Evolutionary conservation across 129 eudicot genomes (phyloP).

Genomic region (Flaveria trinervia): DNA sequence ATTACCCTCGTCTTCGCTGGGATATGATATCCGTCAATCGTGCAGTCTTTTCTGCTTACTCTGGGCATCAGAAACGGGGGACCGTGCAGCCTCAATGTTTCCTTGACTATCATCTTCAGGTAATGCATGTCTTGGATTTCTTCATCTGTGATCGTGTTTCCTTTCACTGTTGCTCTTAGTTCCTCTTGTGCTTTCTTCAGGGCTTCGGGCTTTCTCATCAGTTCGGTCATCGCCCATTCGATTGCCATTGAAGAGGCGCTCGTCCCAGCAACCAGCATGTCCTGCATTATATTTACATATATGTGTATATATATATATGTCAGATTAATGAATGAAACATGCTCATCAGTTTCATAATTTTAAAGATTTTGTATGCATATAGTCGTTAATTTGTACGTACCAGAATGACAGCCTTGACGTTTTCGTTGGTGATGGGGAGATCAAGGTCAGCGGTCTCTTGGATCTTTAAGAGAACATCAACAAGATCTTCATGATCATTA

Average conservation of each 20-base stretch:
- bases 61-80: not conserved
- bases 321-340: too few species aligned
- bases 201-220: not conserved
- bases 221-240: not conserved
- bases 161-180: not conserved
- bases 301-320: too few species aligned
- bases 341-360: too few species aligned
- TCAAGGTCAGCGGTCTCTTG: conserved; percentile 12
- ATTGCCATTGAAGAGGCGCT: not conserved
- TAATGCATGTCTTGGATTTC: not conserved
- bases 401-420: conserved; percentile 12
- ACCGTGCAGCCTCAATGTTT: not conserved
- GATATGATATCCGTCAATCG: too few species aligned
- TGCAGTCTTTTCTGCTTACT: not conserved
- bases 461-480: conserved; percentile 15
- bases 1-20: too few species aligned
- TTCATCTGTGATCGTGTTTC: not conserved
- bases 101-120: not conserved
- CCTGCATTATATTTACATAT: not conserved
- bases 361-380: too few species aligned
- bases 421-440: conserved; percentile 22
- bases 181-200: not conserved
- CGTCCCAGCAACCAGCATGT: not conserved
- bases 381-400: not conserved
- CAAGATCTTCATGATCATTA: conserved; percentile 12